Conservation (phyloP, 129 eudicot genomes). For the Lonicera japonica region DNA sequence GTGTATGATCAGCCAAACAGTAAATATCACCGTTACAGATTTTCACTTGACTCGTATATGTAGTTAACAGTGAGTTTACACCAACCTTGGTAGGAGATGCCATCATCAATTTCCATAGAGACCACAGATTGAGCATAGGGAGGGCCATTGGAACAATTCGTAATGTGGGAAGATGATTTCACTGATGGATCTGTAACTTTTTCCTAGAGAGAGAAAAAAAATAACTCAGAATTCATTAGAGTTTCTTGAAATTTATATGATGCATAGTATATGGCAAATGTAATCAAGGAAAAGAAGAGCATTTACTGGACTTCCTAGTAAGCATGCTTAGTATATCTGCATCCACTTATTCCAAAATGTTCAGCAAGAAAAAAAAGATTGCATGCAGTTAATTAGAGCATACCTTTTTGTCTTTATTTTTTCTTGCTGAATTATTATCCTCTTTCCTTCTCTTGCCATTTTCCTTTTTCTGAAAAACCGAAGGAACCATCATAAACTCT, state of each 20-base stretch:
- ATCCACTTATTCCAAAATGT: too few species aligned
- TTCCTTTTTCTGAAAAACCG: conserved; percentile 70
- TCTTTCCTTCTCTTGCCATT: conserved; percentile 89
- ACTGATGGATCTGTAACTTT: conserved; percentile 67
- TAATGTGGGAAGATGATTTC: conserved; percentile 58
- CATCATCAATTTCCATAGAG: conserved; percentile 80
- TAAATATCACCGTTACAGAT: not conserved
- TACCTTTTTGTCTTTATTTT: conserved; percentile 88
- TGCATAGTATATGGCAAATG: too few species aligned
- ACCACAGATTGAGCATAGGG: conserved; percentile 64
- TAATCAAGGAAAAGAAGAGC: too few species aligned
- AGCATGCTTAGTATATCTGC: too few species aligned
- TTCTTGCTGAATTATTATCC: conserved; percentile 59
- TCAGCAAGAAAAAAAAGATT: not conserved
- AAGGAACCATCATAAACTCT: not conserved
- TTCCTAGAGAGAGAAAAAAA: conserved; percentile 43
- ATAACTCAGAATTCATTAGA: not conserved
- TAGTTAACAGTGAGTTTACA: conserved; percentile 1
- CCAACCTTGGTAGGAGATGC: conserved; percentile 74
- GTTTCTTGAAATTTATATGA: not conserved
- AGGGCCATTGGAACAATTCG: conserved; percentile 71
- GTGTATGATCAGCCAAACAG: too few species aligned
- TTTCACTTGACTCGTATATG: not conserved
- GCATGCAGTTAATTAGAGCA: not conserved
- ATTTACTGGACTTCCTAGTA: too few species aligned